These are phyloP conservation scores for Macadamia integrifolia DNA, from an alignment of 164 flowering plant species.

Conservation along the genomic window DNA sequence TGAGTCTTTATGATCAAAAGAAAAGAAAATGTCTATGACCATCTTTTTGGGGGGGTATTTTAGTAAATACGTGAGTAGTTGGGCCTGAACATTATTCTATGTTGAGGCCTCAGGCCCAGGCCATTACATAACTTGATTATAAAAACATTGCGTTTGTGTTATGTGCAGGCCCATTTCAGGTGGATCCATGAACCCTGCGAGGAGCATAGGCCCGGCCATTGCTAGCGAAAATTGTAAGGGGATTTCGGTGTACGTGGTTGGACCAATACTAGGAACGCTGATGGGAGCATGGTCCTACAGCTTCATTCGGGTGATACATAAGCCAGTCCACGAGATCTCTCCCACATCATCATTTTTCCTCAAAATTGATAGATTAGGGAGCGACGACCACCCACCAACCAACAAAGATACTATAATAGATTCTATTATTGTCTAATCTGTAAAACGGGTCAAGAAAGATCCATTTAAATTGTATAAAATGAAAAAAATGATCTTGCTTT, in stretches of 20 bases:
- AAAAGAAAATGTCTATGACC: too few relatives aligned
- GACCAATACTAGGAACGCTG: slow-evolving; percentile 59
- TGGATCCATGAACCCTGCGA: slow-evolving; percentile 91
- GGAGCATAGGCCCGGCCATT: slow-evolving; percentile 77
- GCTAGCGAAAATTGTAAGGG: slow-evolving; percentile 53
- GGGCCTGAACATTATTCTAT: too few relatives aligned
- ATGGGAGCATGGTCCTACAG: slow-evolving; percentile 63
- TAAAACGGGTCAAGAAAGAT: too few relatives aligned
- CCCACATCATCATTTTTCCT: slow-evolving; percentile 30
- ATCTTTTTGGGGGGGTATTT: too few relatives aligned
- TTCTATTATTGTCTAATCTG: too few relatives aligned
- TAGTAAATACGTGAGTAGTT: too few relatives aligned
- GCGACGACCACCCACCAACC: slow-evolving; percentile 10
- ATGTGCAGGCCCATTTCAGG: slow-evolving; percentile 68
- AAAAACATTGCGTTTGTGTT: too few relatives aligned
- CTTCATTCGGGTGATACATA: slow-evolving; percentile 38
- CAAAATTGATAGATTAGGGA: slow-evolving; percentile 34
- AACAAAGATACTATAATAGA: slow-evolving; percentile 17
- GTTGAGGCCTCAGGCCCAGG: too few relatives aligned
- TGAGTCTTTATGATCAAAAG: too few relatives aligned
- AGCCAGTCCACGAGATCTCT: slow-evolving; percentile 24
- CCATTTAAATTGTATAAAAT: too few relatives aligned
- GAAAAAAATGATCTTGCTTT: too few relatives aligned
- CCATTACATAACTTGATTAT: too few relatives aligned
- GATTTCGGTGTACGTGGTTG: slow-evolving; percentile 70